Evolutionary conservation across 768 basidiomycete genomes (phyloP).

Genomic region (Amanita phalloides): DNA sequence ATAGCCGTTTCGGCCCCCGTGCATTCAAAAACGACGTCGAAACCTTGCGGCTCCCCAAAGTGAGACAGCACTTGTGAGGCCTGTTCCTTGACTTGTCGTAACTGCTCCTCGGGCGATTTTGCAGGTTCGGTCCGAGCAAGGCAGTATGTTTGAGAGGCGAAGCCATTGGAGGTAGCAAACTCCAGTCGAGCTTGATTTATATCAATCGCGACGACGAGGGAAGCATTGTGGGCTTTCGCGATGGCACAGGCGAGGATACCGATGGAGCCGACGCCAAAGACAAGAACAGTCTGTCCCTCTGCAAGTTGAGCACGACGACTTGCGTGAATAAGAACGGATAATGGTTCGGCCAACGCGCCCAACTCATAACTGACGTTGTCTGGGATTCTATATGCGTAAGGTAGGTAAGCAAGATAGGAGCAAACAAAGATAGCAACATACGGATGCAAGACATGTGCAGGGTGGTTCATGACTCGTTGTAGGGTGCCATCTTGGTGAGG

Average conservation of each 20-base stretch:
- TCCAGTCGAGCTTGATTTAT: slow-evolving; percentile 76
- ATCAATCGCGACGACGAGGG: slow-evolving; percentile 67
- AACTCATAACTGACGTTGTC: slow-evolving; percentile 66
- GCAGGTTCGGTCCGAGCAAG: slow-evolving; percentile 39
- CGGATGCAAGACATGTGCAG: slow-evolving; percentile 79
- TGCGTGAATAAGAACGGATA: slow-evolving; percentile 78
- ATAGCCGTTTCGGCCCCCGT: slow-evolving; percentile 90
- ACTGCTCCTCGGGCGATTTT: slow-evolving; percentile 45
- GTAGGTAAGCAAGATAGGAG: slow-evolving; percentile 3
- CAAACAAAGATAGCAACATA: slow-evolving; percentile 29
- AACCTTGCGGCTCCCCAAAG: slow-evolving; percentile 64
- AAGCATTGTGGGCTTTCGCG: slow-evolving; percentile 60
- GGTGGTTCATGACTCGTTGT: slow-evolving; percentile 82
- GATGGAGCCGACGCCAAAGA: slow-evolving; percentile 90
- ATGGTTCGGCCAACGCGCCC: slow-evolving; percentile 87
- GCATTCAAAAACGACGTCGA: slow-evolving; percentile 92
- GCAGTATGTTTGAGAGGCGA: slow-evolving; percentile 65
- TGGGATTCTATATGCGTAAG: slow-evolving; percentile 44
- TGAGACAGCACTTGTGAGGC: slow-evolving; percentile 37
- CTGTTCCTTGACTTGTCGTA: slow-evolving; percentile 49
- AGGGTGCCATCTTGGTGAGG: slow-evolving; percentile 93
- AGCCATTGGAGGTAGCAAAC: slow-evolving; percentile 67
- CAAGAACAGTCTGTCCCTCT: slow-evolving; percentile 63
- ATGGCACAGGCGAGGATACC: slow-evolving; percentile 84
- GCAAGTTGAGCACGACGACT: slow-evolving; percentile 31